Conservation (phyloP, 139 green algal genomes). For the Nannochloris sp. region DNA sequence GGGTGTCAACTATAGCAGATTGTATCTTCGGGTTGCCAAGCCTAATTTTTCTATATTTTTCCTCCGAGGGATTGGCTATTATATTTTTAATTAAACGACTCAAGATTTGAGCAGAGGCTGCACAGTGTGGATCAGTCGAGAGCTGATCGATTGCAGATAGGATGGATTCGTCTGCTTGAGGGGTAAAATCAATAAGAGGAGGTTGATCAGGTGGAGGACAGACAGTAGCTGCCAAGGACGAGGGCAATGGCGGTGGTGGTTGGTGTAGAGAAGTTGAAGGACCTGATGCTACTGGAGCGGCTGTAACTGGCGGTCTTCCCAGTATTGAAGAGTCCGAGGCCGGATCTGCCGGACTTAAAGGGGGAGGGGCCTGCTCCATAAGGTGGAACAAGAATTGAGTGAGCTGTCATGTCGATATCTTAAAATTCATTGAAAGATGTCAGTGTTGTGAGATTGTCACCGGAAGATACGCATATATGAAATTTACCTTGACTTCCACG, state of each 20-base stretch:
- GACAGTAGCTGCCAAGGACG: not conserved
- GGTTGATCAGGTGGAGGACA: not conserved
- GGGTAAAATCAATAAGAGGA: not conserved
- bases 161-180: not conserved
- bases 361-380: not conserved
- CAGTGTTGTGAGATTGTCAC: too few species aligned
- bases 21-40: constrained; percentile 39
- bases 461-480: not conserved
- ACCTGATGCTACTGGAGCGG: not conserved
- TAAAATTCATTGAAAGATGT: not conserved
- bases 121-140: not conserved
- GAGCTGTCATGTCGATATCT: not conserved
- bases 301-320: not conserved
- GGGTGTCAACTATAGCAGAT: constrained; percentile 26
- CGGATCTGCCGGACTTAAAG: not conserved
- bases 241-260: not conserved
- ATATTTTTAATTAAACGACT: constrained; percentile 19
- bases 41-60: constrained; percentile 19
- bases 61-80: not conserved
- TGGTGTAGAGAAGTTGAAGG: not conserved
- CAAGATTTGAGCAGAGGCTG: constrained; percentile 1
- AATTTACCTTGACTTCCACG: not conserved
- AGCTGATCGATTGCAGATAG: not conserved
- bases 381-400: not conserved
- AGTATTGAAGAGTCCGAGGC: not conserved